A percentile compares a stretch with the other conserved stretches of the same genome.
Conservation (phyloP, 1,284 basidiomycete species). For the Gomphus bonarii region DNA sequence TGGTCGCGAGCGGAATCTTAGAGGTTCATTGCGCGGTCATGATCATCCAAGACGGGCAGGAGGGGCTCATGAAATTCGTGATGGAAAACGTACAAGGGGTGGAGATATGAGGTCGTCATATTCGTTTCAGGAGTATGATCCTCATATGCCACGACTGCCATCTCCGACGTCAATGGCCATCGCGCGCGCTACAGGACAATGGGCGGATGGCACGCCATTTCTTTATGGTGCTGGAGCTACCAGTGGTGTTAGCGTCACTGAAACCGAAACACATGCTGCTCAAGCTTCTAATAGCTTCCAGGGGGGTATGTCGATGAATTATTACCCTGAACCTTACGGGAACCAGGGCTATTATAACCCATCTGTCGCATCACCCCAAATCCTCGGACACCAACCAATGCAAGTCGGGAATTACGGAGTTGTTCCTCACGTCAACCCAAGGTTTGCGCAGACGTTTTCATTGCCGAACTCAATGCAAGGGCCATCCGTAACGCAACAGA, state of each 20-base stretch:
- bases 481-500: neutral
- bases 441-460: constrained; percentile 33
- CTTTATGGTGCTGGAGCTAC: constrained; percentile 12
- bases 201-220: constrained; percentile 19
- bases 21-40: constrained; percentile 18
- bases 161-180: constrained; percentile 39
- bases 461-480: neutral
- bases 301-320: constrained; percentile 7
- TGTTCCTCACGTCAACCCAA: constrained; percentile 76
- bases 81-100: constrained; percentile 6
- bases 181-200: constrained; percentile 36
- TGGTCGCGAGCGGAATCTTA: constrained; percentile 13
- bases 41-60: constrained; percentile 18
- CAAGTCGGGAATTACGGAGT: constrained; percentile 34
- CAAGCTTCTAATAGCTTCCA: neutral
- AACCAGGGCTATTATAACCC: constrained; percentile 15
- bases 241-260: constrained; percentile 5
- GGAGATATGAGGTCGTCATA: constrained; percentile 12
- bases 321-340: constrained; percentile 9
- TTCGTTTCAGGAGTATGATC: constrained; percentile 18
- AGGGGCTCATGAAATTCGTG: constrained; percentile 1
- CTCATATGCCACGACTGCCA: constrained; percentile 20
- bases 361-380: constrained; percentile 12
- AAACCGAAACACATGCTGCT: constrained; percentile 15
- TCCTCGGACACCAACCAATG: constrained; percentile 17